Percentiles rank a stretch among this genome's conserved stretches.
Conservation (phyloP, 2,329 filamentous ascomycete genomes). For the Phyllosticta paracitricarpa region DNA sequence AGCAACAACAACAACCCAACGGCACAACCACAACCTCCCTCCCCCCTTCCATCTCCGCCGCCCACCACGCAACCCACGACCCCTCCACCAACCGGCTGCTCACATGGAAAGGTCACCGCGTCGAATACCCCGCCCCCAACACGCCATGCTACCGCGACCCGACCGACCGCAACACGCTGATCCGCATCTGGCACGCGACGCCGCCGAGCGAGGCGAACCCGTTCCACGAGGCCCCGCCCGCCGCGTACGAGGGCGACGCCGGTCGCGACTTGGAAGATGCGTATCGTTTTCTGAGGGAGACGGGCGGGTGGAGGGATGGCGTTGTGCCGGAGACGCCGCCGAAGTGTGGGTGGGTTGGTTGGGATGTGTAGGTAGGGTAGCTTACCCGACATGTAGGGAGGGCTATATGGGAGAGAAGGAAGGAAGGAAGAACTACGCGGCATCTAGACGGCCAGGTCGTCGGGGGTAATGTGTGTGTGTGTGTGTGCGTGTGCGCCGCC, state of each 20-base stretch:
- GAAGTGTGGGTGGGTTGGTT: constrained; percentile 52
- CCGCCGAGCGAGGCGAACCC: constrained; percentile 38
- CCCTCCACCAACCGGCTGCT: constrained; percentile 37
- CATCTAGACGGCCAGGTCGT: no score
- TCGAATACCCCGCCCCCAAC: constrained; percentile 40
- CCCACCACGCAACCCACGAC: constrained; percentile 33
- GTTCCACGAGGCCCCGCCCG: constrained; percentile 50
- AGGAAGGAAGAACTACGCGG: no score
- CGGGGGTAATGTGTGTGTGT: no score
- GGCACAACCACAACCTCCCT: constrained; percentile 15
- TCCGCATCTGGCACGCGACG: constrained; percentile 63
- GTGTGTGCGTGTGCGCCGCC: no score
- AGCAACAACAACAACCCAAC: constrained; percentile 27
- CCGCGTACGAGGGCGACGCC: constrained; percentile 36
- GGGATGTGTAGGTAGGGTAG: constrained; percentile 1
- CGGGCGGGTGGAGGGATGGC: constrained; percentile 59
- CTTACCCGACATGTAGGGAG: no score
- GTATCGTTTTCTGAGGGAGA: constrained; percentile 55
- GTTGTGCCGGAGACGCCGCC: constrained; percentile 71
- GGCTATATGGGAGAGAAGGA: no score
- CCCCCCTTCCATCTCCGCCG: constrained; percentile 24
- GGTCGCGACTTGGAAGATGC: constrained; percentile 47
- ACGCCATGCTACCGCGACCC: constrained; percentile 1
- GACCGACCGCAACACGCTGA: constrained; percentile 27
- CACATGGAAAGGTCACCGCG: constrained; percentile 54